Base-by-base conservation (phyloP, 805 yeast genomes). In the Diddensiella caesifluorescens region DNA sequence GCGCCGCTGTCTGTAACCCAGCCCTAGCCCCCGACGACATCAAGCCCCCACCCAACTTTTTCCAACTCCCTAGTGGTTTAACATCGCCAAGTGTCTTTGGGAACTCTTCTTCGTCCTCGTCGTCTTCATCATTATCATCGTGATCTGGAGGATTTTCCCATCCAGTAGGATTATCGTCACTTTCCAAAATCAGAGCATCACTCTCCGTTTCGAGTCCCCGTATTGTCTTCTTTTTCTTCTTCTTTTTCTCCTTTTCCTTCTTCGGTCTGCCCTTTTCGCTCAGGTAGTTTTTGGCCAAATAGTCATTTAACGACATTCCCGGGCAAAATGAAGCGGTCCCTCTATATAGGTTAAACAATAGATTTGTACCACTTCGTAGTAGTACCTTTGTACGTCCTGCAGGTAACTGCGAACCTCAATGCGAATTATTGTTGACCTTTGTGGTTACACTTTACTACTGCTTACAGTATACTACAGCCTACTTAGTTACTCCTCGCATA, bases 1-100 rank as follows among this genome's bases (percentile, higher is more conserved):
- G 62, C 4, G 60, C 68, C 2, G 69, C 73, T 0, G 76, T 67
- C 47, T 73, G 77, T 15, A 75, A 54, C 3, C 80, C 79, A n/a
- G 55, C 59, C 19, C 42, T 34, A 4, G 55, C 48, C 4, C 50
- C 51, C 18, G 51, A 43, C 20, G 35, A 22, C 55, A 39, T 41
- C 13, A 50, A 20, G 10, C 39, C 35, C n/a, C 40, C 28, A 4
- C 51, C 54, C 1, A 55, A 29, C 27, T 41, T 49, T 28, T 47
- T 54, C 60, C 61, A 55, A 15, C 48, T 49, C 3, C 50, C 48
- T 10, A 62, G 15, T 5, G 32, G 69, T 33, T 54, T 60, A 2
- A 64, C 63, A 12, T 66, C 67, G 2, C 65, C 55, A 3, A 25
- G 41, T 9, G 44, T 23, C 19, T 22, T 29, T 9, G 22, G 7